phyloP scores from a whole-genome alignment of 371 early-diverging fungal species.

The Thermomucor indicae-seudaticae region DNA sequence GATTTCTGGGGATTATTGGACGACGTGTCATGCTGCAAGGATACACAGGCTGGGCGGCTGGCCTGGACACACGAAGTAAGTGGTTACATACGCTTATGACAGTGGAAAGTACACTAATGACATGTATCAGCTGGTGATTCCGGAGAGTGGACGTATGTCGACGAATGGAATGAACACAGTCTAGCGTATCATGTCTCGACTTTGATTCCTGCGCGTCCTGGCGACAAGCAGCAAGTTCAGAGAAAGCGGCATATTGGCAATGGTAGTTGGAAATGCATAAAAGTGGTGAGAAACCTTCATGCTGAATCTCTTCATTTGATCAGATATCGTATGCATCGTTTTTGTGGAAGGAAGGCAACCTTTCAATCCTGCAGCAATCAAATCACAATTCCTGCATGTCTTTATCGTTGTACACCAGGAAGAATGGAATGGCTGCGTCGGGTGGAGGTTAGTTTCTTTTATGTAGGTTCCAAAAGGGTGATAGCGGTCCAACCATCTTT shows the following conservation, averaged over 20 bases:
- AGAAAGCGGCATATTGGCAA: slow-evolving; percentile 87
- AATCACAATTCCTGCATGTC: slow-evolving; percentile 75
- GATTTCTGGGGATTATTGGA: slow-evolving; percentile 68
- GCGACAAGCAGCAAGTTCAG: slow-evolving; percentile 80
- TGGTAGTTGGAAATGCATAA: slow-evolving; percentile 26
- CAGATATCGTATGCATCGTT: slow-evolving; percentile 73
- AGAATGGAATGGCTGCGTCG: slow-evolving; percentile 18
- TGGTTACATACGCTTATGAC: not conserved
- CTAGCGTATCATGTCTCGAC: slow-evolving; percentile 87
- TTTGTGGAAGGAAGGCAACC: slow-evolving; percentile 64
- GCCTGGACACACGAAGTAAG: slow-evolving; percentile 74
- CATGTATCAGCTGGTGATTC: slow-evolving; percentile 58
- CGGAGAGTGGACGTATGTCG: slow-evolving; percentile 71
- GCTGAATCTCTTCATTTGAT: too few relatives aligned
- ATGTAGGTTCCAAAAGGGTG: not conserved
- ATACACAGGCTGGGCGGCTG: slow-evolving; percentile 79
- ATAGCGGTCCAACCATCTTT: not conserved
- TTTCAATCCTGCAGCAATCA: slow-evolving; percentile 70
- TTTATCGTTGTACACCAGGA: slow-evolving; percentile 67
- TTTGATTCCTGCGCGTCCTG: slow-evolving; percentile 67
- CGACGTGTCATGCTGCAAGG: slow-evolving; percentile 66
- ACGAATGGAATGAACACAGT: slow-evolving; percentile 73
- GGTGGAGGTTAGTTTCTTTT: slow-evolving; percentile 30
- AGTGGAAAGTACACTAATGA: not conserved
- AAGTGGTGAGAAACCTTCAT: not conserved